Base-by-base conservation (phyloP, 768 basidiomycete species). In the Boletus sensibilis region DNA sequence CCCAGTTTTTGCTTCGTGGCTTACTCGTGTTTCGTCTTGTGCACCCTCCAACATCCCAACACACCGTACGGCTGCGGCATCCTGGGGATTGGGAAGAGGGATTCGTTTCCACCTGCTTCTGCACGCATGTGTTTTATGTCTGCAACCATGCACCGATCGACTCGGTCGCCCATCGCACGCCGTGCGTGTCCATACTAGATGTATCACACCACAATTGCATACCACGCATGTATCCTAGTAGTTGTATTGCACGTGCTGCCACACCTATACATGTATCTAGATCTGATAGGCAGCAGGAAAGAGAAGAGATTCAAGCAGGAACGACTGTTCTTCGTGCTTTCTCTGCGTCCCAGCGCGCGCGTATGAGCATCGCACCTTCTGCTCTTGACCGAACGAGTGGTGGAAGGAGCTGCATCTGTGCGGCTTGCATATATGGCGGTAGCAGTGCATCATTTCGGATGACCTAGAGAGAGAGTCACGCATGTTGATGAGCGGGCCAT, bases 391-490 rank as follows among this genome's bases (percentile, higher is more conserved):
- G 83, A 37, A 90, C 72, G 1, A 82, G 71, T 11, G 87, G 79
- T 4, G 81, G 68, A 21, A 82, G 68, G 34, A 86, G 69, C 58
- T 86, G 86, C 63, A 83, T 68, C 45, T 84, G 83, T 10, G 82
- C 82, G 2, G 87, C 86, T 69, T 89, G 80, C 43, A 86, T 66
- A 55, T 86, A 81, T 45, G 84, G 78, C 25, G 83, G 79, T 27
- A 87, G 58, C 14, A 79, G 58, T 12, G 78, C 76, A 57, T 97
- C 94, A 48, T 86, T 95, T 57, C 94, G 90, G 58, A 97, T 96
- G 33, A 96, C 94, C 94, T 95, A 53, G 41, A 47, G 18, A 47
- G 18, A 54, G 20, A 38, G 49, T 20, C n/a, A 13, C 12, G 12
- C 29, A 20, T 45, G 9, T 14, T 29, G 8, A 45, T 31, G 37